Conservation (phyloP, 2,329 filamentous ascomycete genomes). For the Didymella sp. region DNA sequence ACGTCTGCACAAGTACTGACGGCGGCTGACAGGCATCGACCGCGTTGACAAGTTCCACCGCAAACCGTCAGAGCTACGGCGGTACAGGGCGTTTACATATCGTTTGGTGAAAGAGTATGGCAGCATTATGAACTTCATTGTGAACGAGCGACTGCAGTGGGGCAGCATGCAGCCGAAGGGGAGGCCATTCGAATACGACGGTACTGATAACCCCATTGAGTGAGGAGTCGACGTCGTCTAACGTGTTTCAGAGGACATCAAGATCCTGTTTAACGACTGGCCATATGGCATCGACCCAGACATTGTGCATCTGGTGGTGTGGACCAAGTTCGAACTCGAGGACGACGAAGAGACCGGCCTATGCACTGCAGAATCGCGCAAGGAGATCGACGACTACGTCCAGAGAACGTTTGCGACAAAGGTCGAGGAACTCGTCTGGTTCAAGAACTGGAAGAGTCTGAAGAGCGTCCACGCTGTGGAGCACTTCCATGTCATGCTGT, state of each 20-base stretch:
- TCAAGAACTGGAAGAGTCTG: slow-evolving; percentile 87
- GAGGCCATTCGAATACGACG: slow-evolving; percentile 53
- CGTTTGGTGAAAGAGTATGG: slow-evolving; percentile 71
- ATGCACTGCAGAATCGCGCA: slow-evolving; percentile 68
- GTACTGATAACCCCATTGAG: slow-evolving; percentile 25
- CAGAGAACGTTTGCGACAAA: slow-evolving; percentile 66
- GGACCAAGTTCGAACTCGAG: slow-evolving; percentile 85
- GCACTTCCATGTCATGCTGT: slow-evolving; percentile 95
- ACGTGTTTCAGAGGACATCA: slow-evolving; percentile 64
- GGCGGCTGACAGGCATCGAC: slow-evolving; percentile 60
- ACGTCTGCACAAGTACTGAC: slow-evolving; percentile 16
- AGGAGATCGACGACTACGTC: slow-evolving; percentile 75
- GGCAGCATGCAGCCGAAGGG: slow-evolving; percentile 52
- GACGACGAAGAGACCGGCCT: slow-evolving; percentile 72
- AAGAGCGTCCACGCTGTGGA: slow-evolving; percentile 88
- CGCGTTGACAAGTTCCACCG: slow-evolving; percentile 79
- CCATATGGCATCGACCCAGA: slow-evolving; percentile 82
- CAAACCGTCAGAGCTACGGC: slow-evolving; percentile 76
- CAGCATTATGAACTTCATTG: slow-evolving; percentile 78
- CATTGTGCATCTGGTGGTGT: slow-evolving; percentile 87
- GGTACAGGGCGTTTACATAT: slow-evolving; percentile 75
- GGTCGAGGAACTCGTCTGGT: slow-evolving; percentile 70
- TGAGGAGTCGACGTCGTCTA: not conserved
- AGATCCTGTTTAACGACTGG: slow-evolving; percentile 89
- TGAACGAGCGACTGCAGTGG: slow-evolving; percentile 76